Conservation (phyloP, 2,329 filamentous ascomycete genomes). For the Harringtonia aguacate region DNA sequence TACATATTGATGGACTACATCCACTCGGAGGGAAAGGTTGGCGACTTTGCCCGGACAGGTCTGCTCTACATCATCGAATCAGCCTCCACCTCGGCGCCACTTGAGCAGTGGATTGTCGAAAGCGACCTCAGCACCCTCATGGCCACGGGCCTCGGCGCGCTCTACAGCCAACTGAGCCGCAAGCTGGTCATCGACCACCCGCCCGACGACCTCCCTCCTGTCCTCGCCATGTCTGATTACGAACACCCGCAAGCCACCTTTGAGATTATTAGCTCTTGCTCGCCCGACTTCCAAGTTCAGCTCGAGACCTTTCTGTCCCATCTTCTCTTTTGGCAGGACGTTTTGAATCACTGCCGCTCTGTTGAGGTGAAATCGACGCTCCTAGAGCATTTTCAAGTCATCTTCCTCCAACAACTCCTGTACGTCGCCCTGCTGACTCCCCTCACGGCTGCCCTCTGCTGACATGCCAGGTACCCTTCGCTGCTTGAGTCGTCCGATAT, state of each 20-base stretch:
- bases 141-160: slow-evolving; percentile 84
- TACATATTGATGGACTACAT: slow-evolving; percentile 95
- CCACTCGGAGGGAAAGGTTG: slow-evolving; percentile 86
- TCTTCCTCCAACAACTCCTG: slow-evolving; percentile 90
- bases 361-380: slow-evolving; percentile 85
- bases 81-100: slow-evolving; percentile 68
- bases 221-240: slow-evolving; percentile 85
- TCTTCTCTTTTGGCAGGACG: slow-evolving; percentile 95
- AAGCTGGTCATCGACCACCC: slow-evolving; percentile 74
- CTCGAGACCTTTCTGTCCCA: slow-evolving; percentile 92
- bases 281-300: slow-evolving; percentile 69
- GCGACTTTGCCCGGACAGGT: slow-evolving; percentile 91
- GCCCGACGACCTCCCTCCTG: slow-evolving; percentile 65
- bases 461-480: slow-evolving; percentile 66
- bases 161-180: slow-evolving; percentile 56
- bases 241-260: slow-evolving; percentile 58
- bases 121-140: slow-evolving; percentile 94
- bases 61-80: slow-evolving; percentile 93
- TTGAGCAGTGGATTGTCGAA: slow-evolving; percentile 95
- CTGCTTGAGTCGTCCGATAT: slow-evolving; percentile 93
- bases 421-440: slow-evolving; percentile 31
- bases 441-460: background rate
- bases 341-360: slow-evolving; percentile 89
- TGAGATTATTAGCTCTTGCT: slow-evolving; percentile 64
- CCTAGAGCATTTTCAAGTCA: slow-evolving; percentile 91